Base-by-base conservation (phyloP, 78 protist genomes). In the Cavenderia fasciculata region DNA sequence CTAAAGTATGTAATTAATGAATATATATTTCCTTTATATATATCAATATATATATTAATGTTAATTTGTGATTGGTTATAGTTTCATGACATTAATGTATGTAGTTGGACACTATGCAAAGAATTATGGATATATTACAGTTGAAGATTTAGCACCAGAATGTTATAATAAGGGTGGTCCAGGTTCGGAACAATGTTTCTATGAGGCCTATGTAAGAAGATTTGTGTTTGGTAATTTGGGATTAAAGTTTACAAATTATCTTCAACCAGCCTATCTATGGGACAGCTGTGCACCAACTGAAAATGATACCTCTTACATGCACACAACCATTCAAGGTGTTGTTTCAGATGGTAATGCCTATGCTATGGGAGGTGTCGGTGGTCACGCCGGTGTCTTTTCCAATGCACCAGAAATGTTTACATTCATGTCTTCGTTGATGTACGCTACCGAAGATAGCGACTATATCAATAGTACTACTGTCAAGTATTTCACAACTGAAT, bases 301-400 rank as follows among this genome's bases (percentile, higher is more conserved):
- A 49, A 87, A 92, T 59, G 97, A 95, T 59, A 76, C 94, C 4
- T 27, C 59, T 14, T 95, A 95, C 57, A 66, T 61, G 66, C 94
- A 94, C 25, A 57, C 77, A 4, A 75, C 88, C 14, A 79, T 89
- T 36, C 94, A 89, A 56, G 92, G 97, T 59, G 82, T 71, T 23
- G 97, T 96, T 14, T 70, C 86, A 31, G 97, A 96, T 73, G 93
- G 85, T 23, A 96, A 96, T 69, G 92, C 96, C 18, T 96, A 92
- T 74, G 95, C 95, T 4, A 61, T 92, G 74, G 97, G 97, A 33
- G 97, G 97, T 36, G 59, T 91, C 10, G 23, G 91, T 29, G 97
- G 97, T 7, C 97, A 96, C 41, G 97, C 97, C 5, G 97, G 97
- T 31, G 76, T 96, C 19, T 96, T 94, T 21, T 59, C 95, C 36